phyloP scores from a whole-genome alignment of 75 land plant genomes.

The Selaginella tamariscina region DNA sequence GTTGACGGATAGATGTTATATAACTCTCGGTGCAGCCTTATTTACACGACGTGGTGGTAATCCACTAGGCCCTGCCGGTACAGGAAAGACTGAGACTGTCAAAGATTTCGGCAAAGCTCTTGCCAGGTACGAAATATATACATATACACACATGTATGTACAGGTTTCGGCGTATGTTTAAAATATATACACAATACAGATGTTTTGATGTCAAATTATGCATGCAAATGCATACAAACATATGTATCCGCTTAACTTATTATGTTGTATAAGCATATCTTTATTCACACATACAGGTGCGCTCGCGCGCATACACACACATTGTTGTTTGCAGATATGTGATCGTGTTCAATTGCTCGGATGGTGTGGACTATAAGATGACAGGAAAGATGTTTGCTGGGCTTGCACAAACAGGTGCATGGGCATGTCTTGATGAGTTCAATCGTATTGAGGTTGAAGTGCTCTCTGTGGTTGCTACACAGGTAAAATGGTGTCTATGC shows the following conservation, averaged over 20 bases:
- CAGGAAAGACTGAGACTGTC: constrained; percentile 29
- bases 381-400: constrained; percentile 28
- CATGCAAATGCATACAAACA: too few relatives aligned
- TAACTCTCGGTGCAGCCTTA: constrained; percentile 24
- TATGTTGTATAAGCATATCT: too few relatives aligned
- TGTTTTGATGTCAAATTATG: too few relatives aligned
- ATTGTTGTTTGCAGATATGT: constrained; percentile 21
- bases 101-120: constrained; percentile 27
- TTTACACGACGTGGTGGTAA: constrained; percentile 23
- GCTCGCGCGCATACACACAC: neutral
- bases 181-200: too few relatives aligned
- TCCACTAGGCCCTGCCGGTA: constrained; percentile 28
- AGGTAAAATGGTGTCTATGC: too few relatives aligned
- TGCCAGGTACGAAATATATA: constrained; percentile 21
- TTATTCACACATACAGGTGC: too few relatives aligned
- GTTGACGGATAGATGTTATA: constrained; percentile 28
- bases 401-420: constrained; percentile 25
- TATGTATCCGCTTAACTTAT: too few relatives aligned
- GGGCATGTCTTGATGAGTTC: constrained; percentile 32
- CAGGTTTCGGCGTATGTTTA: too few relatives aligned
- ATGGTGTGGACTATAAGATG: constrained; percentile 32
- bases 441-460: constrained; percentile 33
- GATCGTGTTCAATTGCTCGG: constrained; percentile 31
- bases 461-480: constrained; percentile 27
- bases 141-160: too few relatives aligned